Conservation (phyloP, 768 basidiomycete genomes). For the Holtermannia corniformis region DNA sequence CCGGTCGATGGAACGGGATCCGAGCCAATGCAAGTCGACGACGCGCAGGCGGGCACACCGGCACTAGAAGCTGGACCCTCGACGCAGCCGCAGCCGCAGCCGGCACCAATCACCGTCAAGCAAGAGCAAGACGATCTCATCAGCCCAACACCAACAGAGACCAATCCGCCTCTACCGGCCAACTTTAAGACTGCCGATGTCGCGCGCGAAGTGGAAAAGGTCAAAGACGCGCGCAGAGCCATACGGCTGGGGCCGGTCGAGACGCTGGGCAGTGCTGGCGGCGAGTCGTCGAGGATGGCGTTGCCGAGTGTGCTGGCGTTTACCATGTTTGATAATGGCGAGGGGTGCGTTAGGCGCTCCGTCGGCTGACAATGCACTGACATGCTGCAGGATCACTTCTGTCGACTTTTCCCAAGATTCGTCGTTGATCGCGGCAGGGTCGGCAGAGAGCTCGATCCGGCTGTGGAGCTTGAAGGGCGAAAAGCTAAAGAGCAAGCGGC, state of each 20-base stretch:
- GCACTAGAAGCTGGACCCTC: constrained; percentile 6
- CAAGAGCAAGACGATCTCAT: constrained; percentile 8
- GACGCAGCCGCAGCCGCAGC: constrained; percentile 11
- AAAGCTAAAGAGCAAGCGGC: constrained; percentile 49
- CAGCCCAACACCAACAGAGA: constrained; percentile 26
- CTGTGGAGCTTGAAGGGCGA: constrained; percentile 93
- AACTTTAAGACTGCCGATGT: constrained; percentile 79
- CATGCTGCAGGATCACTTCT: constrained; percentile 58
- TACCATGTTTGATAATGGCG: constrained; percentile 87
- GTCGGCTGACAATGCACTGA: constrained; percentile 1
- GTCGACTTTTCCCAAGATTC: constrained; percentile 83
- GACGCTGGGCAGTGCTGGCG: background rate
- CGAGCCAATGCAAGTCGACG: background rate
- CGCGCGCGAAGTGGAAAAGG: constrained; percentile 76
- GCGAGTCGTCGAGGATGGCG: background rate
- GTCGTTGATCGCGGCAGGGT: constrained; percentile 86
- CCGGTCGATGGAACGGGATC: background rate
- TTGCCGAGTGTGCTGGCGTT: constrained; percentile 85
- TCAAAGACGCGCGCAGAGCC: constrained; percentile 81
- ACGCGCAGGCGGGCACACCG: too few species aligned
- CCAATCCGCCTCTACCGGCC: constrained; percentile 59
- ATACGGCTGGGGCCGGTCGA: constrained; percentile 69
- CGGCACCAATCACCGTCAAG: constrained; percentile 19
- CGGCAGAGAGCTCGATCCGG: constrained; percentile 88
- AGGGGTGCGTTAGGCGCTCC: constrained; percentile 56